phyloP scores from a whole-genome alignment of 2,329 filamentous ascomycete genomes.

The Lojkania enalia region DNA sequence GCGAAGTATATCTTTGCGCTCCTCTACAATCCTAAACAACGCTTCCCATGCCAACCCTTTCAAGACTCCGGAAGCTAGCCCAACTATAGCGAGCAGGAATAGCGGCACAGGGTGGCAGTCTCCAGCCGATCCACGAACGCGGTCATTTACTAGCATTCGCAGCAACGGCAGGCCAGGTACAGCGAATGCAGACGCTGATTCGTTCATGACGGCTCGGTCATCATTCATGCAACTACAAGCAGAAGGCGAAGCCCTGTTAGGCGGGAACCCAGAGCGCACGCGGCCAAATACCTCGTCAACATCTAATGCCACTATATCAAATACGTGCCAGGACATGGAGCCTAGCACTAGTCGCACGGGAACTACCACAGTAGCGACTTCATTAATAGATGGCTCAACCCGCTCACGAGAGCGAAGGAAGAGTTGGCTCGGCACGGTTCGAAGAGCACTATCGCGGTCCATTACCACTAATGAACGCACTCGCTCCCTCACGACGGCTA shows the following conservation, averaged over 20 bases:
- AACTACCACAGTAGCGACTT: slow-evolving; percentile 33
- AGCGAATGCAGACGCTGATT: slow-evolving; percentile 49
- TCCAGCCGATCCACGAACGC: slow-evolving; percentile 26
- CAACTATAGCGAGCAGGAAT: slow-evolving; percentile 24
- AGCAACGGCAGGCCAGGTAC: slow-evolving; percentile 32
- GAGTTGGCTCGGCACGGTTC: slow-evolving; percentile 45
- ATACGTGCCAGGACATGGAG: slow-evolving; percentile 28
- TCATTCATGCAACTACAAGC: slow-evolving; percentile 54
- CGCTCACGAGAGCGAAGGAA: slow-evolving; percentile 33
- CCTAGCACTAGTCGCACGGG: slow-evolving; percentile 25
- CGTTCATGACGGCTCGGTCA: slow-evolving; percentile 56
- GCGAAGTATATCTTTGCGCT: slow-evolving; percentile 51
- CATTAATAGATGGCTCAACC: slow-evolving; percentile 24
- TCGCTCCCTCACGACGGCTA: slow-evolving; percentile 29
- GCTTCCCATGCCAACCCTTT: slow-evolving; percentile 35
- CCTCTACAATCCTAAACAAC: slow-evolving; percentile 44
- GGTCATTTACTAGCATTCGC: slow-evolving; percentile 43
- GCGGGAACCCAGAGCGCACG: slow-evolving; percentile 42
- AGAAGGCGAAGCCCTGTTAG: slow-evolving; percentile 58
- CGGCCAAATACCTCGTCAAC: slow-evolving; percentile 38
- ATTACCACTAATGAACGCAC: slow-evolving; percentile 31
- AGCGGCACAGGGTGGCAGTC: slow-evolving; percentile 25
- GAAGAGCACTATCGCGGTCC: slow-evolving; percentile 39
- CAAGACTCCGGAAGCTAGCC: slow-evolving; percentile 37
- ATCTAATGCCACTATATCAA: slow-evolving; percentile 29